Conservation (phyloP, 2,329 filamentous ascomycete species). For the Aschersonia sp. region DNA sequence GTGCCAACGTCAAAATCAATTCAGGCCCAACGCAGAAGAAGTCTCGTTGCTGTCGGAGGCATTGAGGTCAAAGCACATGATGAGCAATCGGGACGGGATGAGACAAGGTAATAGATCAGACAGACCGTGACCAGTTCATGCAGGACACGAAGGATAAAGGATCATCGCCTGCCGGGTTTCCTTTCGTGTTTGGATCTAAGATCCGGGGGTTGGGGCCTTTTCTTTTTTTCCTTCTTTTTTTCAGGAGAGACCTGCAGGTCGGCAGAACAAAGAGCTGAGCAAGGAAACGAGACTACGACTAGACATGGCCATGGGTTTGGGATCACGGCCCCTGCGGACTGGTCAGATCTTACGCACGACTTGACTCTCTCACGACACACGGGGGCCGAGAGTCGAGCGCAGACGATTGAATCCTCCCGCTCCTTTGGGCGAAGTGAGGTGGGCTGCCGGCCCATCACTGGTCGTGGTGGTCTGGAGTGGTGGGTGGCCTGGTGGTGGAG, state of each 20-base stretch:
- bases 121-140: not conserved
- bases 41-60: not conserved
- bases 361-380: too few species aligned
- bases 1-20: not conserved
- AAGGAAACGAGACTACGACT: not conserved
- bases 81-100: not conserved
- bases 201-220: too few species aligned
- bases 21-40: not conserved
- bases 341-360: too few species aligned
- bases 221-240: too few species aligned
- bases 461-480: not conserved
- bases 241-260: too few species aligned
- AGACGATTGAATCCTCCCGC: not conserved
- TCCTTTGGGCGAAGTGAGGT: not conserved
- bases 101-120: not conserved
- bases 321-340: too few species aligned
- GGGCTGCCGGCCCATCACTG: not conserved
- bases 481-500: not conserved
- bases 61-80: conserved; percentile 1
- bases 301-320: too few species aligned
- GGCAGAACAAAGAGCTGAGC: too few species aligned
- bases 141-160: not conserved
- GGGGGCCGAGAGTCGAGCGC: too few species aligned
- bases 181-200: too few species aligned
- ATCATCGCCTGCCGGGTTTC: not conserved